phyloP scores from a whole-genome alignment of 352 stramenopile genomes.

The Phytophthora vignae region DNA sequence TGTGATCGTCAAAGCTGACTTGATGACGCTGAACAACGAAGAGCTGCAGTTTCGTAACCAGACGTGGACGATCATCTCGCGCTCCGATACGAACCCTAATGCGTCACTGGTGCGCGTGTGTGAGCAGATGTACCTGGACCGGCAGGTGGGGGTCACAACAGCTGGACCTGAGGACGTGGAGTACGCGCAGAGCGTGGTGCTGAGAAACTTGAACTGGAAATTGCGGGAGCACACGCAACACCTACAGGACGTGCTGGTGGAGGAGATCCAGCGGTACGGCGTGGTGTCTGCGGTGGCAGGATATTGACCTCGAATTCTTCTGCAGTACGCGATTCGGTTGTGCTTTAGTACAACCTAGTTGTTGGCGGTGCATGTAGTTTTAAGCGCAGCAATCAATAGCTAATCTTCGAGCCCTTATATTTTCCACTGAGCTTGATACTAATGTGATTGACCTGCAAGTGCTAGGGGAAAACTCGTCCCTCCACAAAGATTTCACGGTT shows the following conservation, averaged over 20 bases:
- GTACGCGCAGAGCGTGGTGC: constrained; percentile 31
- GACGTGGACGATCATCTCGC: constrained; percentile 33
- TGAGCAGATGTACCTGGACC: constrained; percentile 36
- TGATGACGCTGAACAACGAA: constrained; percentile 32
- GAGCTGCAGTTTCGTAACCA: constrained; percentile 35
- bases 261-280: constrained; percentile 15
- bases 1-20: constrained; percentile 33
- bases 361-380: no score
- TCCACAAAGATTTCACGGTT: no score
- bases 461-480: no score
- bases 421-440: no score
- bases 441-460: no score
- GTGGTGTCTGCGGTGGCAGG: constrained; percentile 1
- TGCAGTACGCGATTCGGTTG: no score
- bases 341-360: no score
- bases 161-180: constrained; percentile 22
- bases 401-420: no score
- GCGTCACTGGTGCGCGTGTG: constrained; percentile 28
- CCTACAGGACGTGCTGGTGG: constrained; percentile 22
- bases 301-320: not conserved
- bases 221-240: constrained; percentile 24
- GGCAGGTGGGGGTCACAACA: not conserved
- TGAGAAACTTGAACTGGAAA: constrained; percentile 33
- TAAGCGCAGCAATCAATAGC: no score
- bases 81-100: constrained; percentile 24